Evolutionary conservation across 345 rosid genomes (phyloP), one percentile per base, ranked within the genome.

Genomic region (Salix suchowensis): DNA sequence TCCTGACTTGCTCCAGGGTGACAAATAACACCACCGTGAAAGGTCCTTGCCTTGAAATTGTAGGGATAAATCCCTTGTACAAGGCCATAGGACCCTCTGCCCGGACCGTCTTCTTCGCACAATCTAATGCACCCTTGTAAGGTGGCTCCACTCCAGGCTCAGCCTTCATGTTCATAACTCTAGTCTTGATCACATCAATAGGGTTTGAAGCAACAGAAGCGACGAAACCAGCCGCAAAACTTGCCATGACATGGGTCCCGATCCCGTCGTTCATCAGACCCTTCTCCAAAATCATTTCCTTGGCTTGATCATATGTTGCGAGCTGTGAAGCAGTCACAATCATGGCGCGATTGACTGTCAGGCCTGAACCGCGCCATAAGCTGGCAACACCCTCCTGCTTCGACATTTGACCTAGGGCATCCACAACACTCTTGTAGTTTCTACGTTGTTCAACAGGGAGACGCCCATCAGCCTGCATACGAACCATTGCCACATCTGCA

Each of bases 1-100:
- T 73, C 64, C 81, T 34, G 26, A 78, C 77, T 46, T 73, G 81
- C 64, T 73, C 81, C 0, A 78, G 34, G 0, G 81, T 78, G 15
- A 78, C 81, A 39, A 78, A 78, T 16, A 72, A 67, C 66, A 77
- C 80, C 34, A 67, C 68, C 0, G 81, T 78, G 19, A 78, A 78
- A 16, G 77, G 81, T 44, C 77, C 73, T n/a, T 78, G 81, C 62
- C 81, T 78, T 23, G 81, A 78, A 12, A 68, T 73, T 26, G 77
- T 73, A 5, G 77, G 77, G 37, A 67, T 73, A 44, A 78, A 67
- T 4, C 81, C 81, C 40, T 78, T 78, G 6, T 78, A 78, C 52
- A 73, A 44, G 15, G 77, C 77, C 77, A 67, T 24, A 0, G 76
- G 60, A 4, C 68, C 81, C 60, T 78, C 81, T 2, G 68, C 58